Evolutionary conservation across 169 alveolate species (phyloP).

Genomic region (Miamiensis avidus): DNA sequence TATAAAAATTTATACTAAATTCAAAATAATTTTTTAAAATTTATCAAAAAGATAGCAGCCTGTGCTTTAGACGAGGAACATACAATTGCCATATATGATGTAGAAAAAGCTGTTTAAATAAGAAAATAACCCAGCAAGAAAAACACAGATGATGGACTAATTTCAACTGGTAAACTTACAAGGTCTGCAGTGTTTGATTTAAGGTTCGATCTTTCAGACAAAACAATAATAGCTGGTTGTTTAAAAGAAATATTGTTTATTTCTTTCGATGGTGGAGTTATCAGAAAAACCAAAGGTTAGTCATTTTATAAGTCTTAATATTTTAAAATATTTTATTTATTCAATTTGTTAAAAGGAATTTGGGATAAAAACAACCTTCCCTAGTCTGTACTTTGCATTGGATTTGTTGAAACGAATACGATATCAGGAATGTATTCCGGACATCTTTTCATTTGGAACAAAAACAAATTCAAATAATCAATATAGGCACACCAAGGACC

Average conservation of each 20-base stretch:
- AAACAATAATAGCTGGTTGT: conserved; percentile 67
- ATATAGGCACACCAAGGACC: conserved; percentile 71
- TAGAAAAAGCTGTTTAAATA: conserved; percentile 56
- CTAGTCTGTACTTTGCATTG: conserved; percentile 71
- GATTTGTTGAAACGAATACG: conserved; percentile 57
- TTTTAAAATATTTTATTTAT: no score
- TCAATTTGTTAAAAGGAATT: conserved; percentile 43
- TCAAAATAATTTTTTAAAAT: conserved; percentile 63
- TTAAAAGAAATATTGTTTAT: conserved; percentile 74
- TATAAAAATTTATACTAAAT: conserved; percentile 57
- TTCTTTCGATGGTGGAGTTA: conserved; percentile 54
- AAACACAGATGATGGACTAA: conserved; percentile 44
- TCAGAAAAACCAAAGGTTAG: conserved; percentile 49
- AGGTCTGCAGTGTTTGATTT: conserved; percentile 68
- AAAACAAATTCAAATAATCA: conserved; percentile 54
- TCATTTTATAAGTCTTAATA: no score
- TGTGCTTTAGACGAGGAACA: conserved; percentile 80
- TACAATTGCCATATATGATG: conserved; percentile 74
- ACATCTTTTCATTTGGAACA: conserved; percentile 67
- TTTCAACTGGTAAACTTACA: conserved; percentile 78
- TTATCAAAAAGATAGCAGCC: conserved; percentile 59
- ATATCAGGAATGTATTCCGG: conserved; percentile 82
- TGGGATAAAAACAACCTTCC: conserved; percentile 64
- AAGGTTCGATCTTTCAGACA: conserved; percentile 64
- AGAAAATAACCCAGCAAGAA: conserved; percentile 38